Base-by-base conservation (phyloP, 495 filamentous ascomycete genomes). In the Parmelia sp. region DNA sequence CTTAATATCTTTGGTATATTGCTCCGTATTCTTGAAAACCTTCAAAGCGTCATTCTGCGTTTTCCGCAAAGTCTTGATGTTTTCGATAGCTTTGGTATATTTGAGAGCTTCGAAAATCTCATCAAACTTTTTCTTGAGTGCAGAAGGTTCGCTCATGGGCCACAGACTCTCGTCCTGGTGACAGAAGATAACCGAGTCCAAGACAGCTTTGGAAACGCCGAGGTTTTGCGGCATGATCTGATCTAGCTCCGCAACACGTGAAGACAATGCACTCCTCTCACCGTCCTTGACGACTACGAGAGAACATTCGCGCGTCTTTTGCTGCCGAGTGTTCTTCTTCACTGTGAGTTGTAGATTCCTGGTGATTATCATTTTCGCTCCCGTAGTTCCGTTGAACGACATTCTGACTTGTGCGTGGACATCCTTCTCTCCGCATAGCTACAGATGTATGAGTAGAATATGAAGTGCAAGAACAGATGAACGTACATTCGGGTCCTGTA, bases 141-240 rank as follows among this genome's bases (percentile, higher is more conserved):
- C 82, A 0, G 79, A 73, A 0, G 93, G 91, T 70, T 95, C 91
- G 69, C 92, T 96, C 89, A 98, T 91, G 17, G 94, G 94, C 94
- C 94, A 98, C 55, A 97, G 73, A 61, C 93, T 96, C 65, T 98
- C 94, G 67, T 98, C 94, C 69, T 98, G 94, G 73, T 98, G 94
- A 72, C 94, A 98, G 76, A 98, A 98, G 68, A 98, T 97, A 71
- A 98, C 94, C 56, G 84, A 87, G 55, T 97, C 92, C 39, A 98
- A 82, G 19, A 98, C 84, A 12, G 94, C 91, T 63, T 87, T 86
- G 5, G 92, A 94, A 12, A 97, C 94, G 39, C 95, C 94, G 8
- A 98, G 81, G 67, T 92, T 89, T 65, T 90, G 84, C 2, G 94
- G 90, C 75, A 97, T 85, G 57, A 92, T 82, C 67, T 85, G 80